These are phyloP conservation scores for Aspergillus felis DNA, from an alignment of 2,329 filamentous ascomycete species.

Conservation along the genomic window DNA sequence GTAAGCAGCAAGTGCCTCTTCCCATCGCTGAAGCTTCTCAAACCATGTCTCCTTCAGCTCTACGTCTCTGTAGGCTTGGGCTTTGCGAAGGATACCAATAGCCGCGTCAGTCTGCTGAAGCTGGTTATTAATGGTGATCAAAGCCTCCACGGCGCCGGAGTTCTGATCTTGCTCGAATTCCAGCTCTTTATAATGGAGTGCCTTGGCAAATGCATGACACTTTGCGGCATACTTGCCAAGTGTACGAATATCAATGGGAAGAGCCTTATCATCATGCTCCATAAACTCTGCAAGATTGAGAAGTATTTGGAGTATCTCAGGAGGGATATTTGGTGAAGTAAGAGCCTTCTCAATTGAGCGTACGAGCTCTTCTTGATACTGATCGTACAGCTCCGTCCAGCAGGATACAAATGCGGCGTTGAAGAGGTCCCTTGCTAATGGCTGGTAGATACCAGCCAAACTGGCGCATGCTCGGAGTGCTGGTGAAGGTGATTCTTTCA, in stretches of 20 bases:
- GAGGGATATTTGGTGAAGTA: conserved; percentile 90
- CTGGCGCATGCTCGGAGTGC: conserved; percentile 89
- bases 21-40: conserved; percentile 96
- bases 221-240: conserved; percentile 92
- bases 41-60: conserved; percentile 98
- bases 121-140: conserved; percentile 99
- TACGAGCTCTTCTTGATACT: conserved; percentile 95
- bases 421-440: conserved; percentile 88
- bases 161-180: conserved; percentile 98
- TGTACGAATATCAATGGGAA: conserved; percentile 94
- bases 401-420: conserved; percentile 99
- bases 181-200: conserved; percentile 96
- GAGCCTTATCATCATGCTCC: conserved; percentile 98
- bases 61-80: conserved; percentile 92
- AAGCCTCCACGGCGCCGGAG: conserved; percentile 86
- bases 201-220: conserved; percentile 97
- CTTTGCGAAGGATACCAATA: conserved; percentile 94
- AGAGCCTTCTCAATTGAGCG: conserved; percentile 93
- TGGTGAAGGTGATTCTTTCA: conserved; percentile 94
- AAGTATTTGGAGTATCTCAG: conserved; percentile 88
- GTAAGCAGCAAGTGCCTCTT: conserved; percentile 90
- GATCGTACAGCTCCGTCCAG: conserved; percentile 96
- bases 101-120: conserved; percentile 97
- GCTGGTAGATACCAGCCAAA: conserved; percentile 84
- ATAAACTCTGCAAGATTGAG: conserved; percentile 98